Conservation (phyloP, 2,329 filamentous ascomycete genomes). For the Curvularia lunata region DNA sequence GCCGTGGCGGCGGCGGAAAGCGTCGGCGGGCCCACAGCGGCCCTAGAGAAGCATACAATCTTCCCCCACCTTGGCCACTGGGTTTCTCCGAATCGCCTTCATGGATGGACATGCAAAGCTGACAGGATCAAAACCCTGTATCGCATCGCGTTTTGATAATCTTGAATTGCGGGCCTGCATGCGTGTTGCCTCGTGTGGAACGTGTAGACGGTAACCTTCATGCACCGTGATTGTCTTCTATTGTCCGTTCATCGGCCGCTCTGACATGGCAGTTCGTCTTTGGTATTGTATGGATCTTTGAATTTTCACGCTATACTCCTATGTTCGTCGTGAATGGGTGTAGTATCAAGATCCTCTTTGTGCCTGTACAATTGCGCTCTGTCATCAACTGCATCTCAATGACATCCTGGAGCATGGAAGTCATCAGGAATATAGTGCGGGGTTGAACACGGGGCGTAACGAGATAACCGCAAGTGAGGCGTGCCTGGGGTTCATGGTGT, state of each 20-base stretch:
- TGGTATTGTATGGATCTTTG: background rate
- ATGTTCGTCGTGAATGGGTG: background rate
- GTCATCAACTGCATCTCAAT: background rate
- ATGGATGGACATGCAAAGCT: background rate
- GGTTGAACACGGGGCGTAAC: background rate
- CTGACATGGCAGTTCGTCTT: background rate
- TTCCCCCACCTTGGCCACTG: background rate
- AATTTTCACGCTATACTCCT: background rate
- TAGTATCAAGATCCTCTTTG: background rate
- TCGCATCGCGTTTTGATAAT: background rate
- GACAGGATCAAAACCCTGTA: background rate
- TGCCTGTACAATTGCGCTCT: background rate
- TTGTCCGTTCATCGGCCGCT: background rate
- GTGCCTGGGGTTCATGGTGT: background rate
- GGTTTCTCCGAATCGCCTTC: background rate
- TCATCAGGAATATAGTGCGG: background rate
- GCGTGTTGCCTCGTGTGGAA: background rate
- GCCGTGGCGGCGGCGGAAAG: slow-evolving; percentile 26
- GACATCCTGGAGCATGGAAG: background rate
- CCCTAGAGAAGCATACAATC: background rate
- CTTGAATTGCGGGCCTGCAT: background rate
- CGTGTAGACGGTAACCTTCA: background rate
- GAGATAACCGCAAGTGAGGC: background rate
- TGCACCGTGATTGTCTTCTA: background rate
- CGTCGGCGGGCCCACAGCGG: slow-evolving; percentile 24